These are phyloP conservation scores for Hyaloscypha finlandica DNA, from an alignment of 495 filamentous ascomycete genomes.

Conservation along the genomic window DNA sequence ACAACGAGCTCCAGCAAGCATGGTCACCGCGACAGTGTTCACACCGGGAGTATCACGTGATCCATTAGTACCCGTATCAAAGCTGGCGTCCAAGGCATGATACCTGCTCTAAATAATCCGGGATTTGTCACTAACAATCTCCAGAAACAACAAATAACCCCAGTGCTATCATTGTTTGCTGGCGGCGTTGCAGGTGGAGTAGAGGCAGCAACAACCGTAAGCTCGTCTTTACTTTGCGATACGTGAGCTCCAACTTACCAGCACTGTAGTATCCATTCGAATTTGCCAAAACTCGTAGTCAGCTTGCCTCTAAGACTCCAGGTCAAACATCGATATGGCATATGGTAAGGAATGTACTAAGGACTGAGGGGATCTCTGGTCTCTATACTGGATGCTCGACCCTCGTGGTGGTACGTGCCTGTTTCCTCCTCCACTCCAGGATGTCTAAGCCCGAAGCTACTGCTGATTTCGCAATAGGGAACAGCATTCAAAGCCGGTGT, in stretches of 20 bases:
- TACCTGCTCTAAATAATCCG: too few species aligned
- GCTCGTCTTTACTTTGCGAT: too few species aligned
- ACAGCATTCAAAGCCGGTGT: slow-evolving; percentile 61
- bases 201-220: slow-evolving; percentile 17
- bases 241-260: neutral
- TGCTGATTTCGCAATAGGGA: neutral
- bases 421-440: neutral
- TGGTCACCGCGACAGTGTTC: too few species aligned
- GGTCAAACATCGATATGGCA: neutral
- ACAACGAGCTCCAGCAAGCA: too few species aligned
- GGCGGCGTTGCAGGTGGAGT: slow-evolving; percentile 20
- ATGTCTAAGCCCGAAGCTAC: neutral
- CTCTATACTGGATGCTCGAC: slow-evolving; percentile 21
- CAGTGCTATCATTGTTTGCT: neutral
- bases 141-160: too few species aligned
- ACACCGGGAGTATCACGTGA: too few species aligned
- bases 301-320: slow-evolving; percentile 7
- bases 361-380: neutral
- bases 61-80: too few species aligned
- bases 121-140: too few species aligned
- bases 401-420: slow-evolving; percentile 6
- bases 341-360: neutral
- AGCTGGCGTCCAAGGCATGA: too few species aligned
- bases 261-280: slow-evolving; percentile 21
- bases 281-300: slow-evolving; percentile 17